Evolutionary conservation across 352 stramenopile species (phyloP).

Genomic region (Pythium brachiatum): DNA sequence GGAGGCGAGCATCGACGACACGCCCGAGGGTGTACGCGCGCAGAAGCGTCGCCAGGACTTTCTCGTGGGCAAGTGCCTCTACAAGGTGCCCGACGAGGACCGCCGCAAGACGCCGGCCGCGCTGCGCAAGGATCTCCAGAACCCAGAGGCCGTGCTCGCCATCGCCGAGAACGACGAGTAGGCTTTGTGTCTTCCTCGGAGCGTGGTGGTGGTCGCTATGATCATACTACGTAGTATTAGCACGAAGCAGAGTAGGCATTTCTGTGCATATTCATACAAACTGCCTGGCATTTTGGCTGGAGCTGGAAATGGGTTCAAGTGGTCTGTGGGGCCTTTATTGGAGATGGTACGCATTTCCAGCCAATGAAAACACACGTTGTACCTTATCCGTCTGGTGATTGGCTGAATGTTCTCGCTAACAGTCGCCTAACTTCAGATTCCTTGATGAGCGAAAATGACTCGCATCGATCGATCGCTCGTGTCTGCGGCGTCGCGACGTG

Average conservation of each 20-base stretch:
- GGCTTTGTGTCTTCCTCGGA: not conserved
- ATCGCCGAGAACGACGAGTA: conserved; percentile 60
- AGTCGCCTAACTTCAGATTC: not conserved
- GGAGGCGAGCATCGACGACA: conserved; percentile 70
- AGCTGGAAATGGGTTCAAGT: conserved; percentile 1
- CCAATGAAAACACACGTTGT: not conserved
- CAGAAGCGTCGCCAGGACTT: conserved; percentile 82
- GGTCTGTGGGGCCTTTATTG: not conserved
- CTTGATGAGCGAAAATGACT: conserved; percentile 5
- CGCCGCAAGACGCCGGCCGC: conserved; percentile 11
- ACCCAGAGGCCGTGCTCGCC: conserved; percentile 42
- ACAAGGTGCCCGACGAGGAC: conserved; percentile 80
- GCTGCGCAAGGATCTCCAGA: conserved; percentile 25
- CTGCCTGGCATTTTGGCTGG: no score
- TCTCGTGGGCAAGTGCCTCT: conserved; percentile 85
- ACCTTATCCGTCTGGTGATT: not conserved
- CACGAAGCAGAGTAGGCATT: no score
- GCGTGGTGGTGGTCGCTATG: no score
- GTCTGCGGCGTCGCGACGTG: not conserved
- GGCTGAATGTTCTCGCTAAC: not conserved
- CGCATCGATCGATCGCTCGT: not conserved
- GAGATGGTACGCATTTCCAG: not conserved
- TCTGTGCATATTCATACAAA: not conserved
- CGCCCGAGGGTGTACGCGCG: conserved; percentile 63
- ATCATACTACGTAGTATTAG: no score